phyloP scores from a whole-genome alignment of 176 grass and related monocot species.

The Dactylis glomerata region DNA sequence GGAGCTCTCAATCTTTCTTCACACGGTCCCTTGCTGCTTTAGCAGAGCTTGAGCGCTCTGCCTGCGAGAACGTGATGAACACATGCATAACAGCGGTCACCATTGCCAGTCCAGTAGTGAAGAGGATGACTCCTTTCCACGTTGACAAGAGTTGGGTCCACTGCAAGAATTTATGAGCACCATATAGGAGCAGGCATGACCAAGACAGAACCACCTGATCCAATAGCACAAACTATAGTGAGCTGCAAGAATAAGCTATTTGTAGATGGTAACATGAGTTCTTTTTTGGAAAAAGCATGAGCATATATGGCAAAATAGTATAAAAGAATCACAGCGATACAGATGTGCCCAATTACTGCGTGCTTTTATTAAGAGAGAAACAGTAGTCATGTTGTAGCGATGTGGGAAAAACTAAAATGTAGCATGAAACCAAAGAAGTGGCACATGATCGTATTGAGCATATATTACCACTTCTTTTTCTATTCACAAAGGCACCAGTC shows the following conservation, averaged over 20 bases:
- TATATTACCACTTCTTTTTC: neutral
- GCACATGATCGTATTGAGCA: neutral
- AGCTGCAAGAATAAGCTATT: neutral
- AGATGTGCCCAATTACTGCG: neutral
- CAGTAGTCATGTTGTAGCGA: neutral
- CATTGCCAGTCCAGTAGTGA: slow-evolving; percentile 28
- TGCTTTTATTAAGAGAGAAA: neutral
- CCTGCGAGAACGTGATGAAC: slow-evolving; percentile 63
- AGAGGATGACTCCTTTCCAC: slow-evolving; percentile 51
- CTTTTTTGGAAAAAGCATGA: neutral
- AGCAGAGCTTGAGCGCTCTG: slow-evolving; percentile 49
- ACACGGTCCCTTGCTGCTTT: slow-evolving; percentile 42
- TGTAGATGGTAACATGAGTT: neutral
- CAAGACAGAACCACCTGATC: slow-evolving; percentile 61
- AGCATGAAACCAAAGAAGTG: neutral
- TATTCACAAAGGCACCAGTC: neutral
- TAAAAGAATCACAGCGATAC: neutral
- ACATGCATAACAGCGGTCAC: slow-evolving; percentile 55
- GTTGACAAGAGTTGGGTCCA: slow-evolving; percentile 61
- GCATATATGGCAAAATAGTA: neutral
- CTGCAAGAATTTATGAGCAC: slow-evolving; percentile 48
- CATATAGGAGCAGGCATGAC: slow-evolving; percentile 49
- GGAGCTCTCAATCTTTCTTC: slow-evolving; percentile 44
- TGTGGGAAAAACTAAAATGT: neutral
- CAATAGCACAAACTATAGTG: slow-evolving; percentile 18